Base-by-base conservation (phyloP, 2,329 filamentous ascomycete species). In the Phialocephala subalpina region DNA sequence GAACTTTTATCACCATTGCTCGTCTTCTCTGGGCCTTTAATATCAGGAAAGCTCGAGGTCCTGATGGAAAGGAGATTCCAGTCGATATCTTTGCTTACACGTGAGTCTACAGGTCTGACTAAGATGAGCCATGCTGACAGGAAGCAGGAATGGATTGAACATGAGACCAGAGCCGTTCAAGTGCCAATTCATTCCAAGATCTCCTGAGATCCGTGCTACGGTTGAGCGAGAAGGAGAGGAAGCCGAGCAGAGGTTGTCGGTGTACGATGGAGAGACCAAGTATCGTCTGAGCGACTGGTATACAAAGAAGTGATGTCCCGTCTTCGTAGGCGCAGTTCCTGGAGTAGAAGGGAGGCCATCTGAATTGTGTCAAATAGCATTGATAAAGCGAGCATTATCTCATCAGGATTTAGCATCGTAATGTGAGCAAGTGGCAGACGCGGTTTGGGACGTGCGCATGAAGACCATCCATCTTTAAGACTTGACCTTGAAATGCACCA, bases 151-250 rank as follows among this genome's bases (percentile, higher is more conserved):
- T 47, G 70, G 70, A 5, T 59, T 72, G 55, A 72, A 70, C 40
- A 72, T 70, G 64, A 64, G 67, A 52, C 76, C 77, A 18, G 71
- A 75, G 53, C 73, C 73, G 7, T 80, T 78, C 69, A 72, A 74
- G 59, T 73, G 76, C 63, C 71, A 72, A 33, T 73, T 79, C 38
- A 70, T 60, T n/a, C 69, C 72, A 1, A 67, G 77, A 49, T 77
- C 73, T 14, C 67, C 47, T 12, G 59, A 67, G 57, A 70, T 70
- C 58, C 52, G 64, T 3, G 66, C 62, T 5, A 72, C 68, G 5
- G 66, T 72, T 58, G 33, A 65, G 11, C 60, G 63, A 8, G 70
- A 72, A 61, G 70, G 68, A 49, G 63, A 67, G 36, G 67, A 72
- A 40, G 70, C 70, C 16, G 35, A 65, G 33, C 52, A 62, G 47